Percentiles rank a stretch among this genome's conserved stretches.
phyloP scores from a whole-genome alignment of 768 basidiomycete genomes.

The Tylopilus balloui region DNA sequence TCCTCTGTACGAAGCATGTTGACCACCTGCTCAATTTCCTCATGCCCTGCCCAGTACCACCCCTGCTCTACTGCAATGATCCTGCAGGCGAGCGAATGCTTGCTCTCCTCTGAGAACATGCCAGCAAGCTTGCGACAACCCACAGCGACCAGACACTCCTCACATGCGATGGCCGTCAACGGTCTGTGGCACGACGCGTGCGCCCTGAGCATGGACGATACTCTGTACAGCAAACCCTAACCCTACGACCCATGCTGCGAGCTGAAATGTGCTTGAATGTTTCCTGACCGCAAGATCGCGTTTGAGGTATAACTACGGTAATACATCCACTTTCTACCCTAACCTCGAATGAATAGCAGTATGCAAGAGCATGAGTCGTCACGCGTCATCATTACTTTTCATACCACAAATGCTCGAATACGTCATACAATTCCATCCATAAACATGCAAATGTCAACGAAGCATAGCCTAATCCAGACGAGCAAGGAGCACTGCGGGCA shows the following conservation, averaged over 20 bases:
- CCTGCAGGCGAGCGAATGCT: constrained; percentile 17
- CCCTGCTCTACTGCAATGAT: constrained; percentile 20
- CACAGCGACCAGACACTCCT: constrained; percentile 30
- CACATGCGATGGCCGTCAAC: constrained; percentile 33
- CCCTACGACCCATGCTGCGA: too few relatives aligned
- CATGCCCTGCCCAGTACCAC: constrained; percentile 43
- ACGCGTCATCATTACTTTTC: background rate
- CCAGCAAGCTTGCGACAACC: constrained; percentile 14
- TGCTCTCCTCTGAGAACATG: constrained; percentile 12
- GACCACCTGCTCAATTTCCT: constrained; percentile 55
- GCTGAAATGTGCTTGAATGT: too few relatives aligned
- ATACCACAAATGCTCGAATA: background rate
- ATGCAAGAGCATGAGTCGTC: background rate
- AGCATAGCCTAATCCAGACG: background rate
- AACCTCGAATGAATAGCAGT: background rate
- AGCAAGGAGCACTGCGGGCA: too few relatives aligned
- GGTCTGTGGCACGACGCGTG: constrained; percentile 51
- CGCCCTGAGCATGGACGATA: constrained; percentile 49
- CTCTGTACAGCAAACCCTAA: too few relatives aligned
- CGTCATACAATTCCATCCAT: too few relatives aligned
- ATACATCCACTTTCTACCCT: too few relatives aligned
- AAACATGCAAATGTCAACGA: too few relatives aligned
- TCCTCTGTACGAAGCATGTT: constrained; percentile 65
- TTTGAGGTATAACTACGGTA: too few relatives aligned
- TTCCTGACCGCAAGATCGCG: too few relatives aligned